Percentiles rank a stretch among this genome's conserved stretches.
Conservation (phyloP, 805 yeast genomes). For the Ogataea trehaloabstinens region DNA sequence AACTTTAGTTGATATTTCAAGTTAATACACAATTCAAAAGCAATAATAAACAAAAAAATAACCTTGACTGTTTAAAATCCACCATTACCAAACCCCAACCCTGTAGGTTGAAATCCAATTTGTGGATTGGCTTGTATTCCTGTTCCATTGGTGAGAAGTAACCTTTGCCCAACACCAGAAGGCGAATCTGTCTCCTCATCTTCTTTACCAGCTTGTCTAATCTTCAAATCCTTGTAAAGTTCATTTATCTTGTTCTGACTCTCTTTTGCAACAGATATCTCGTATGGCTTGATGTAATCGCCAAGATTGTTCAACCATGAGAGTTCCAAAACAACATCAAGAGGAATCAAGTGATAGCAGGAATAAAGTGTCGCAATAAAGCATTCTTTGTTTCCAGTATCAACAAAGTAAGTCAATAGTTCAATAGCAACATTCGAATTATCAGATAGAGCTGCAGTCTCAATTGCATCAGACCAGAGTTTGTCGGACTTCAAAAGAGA, state of each 20-base stretch:
- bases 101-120: slow-evolving; percentile 68
- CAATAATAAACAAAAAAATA: not conserved
- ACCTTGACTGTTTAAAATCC: slow-evolving; percentile 27
- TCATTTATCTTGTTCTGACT: slow-evolving; percentile 64
- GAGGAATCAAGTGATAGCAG: slow-evolving; percentile 75
- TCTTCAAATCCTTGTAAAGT: slow-evolving; percentile 67
- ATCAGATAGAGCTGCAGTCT: slow-evolving; percentile 82
- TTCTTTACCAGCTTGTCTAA: slow-evolving; percentile 58
- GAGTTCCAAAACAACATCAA: slow-evolving; percentile 83
- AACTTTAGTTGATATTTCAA: slow-evolving; percentile 9
- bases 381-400: slow-evolving; percentile 94
- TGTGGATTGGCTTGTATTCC: slow-evolving; percentile 35
- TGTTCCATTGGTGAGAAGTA: slow-evolving; percentile 83
- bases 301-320: slow-evolving; percentile 86
- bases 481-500: slow-evolving; percentile 87
- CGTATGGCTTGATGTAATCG: slow-evolving; percentile 89
- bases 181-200: slow-evolving; percentile 49
- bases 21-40: not conserved
- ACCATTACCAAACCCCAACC: slow-evolving; percentile 65
- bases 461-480: slow-evolving; percentile 92
- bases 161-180: slow-evolving; percentile 54
- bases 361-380: slow-evolving; percentile 85
- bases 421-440: slow-evolving; percentile 85
- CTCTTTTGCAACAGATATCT: slow-evolving; percentile 79
- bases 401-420: slow-evolving; percentile 85